Base-by-base conservation (phyloP, 2,329 filamentous ascomycete genomes). In the Neonectria magnoliae region DNA sequence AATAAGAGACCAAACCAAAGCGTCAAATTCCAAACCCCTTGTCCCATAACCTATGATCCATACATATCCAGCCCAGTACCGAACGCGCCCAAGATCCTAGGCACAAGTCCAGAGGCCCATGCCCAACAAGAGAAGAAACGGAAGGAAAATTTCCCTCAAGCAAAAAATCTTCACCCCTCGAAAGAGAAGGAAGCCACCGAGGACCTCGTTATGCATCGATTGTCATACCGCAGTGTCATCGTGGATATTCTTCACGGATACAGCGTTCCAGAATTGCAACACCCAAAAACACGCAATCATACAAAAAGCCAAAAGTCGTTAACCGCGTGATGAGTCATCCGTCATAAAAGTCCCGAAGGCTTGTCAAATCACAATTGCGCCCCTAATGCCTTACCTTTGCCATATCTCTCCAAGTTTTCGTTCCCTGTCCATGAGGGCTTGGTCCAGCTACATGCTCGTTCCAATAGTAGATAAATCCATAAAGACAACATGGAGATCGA, bases 151-250 rank as follows among this genome's bases (percentile, higher is more conserved):
- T 11, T 36, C 27, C 42, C n/a, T 45, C 16, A 33, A 52, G 11
- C 57, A 20, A 55, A 41, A 50, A 5, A 58, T 33, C 22, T 25
- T 33, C 29, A 31, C 13, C 41, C 31, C 7, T 42, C 42, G 3
- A 33, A 44, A 31, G 41, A 42, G 22, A 14, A 53, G 27, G 20
- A 33, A 47, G 42, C 44, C 41, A 42, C 33, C 44, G 25, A 36
- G 52, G 61, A 59, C 44, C 57, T 69, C 47, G 52, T 57, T 22
- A 60, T 53, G 36, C 64, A 67, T 65, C 52, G 53, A 61, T 54
- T 68, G 60, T 68, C 69, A 63, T 72, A 62, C 68, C 68, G 66
- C 71, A 71, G 59, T 66, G 59, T 62, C 68, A 64, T 71, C 62
- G 65, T 71, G 65, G 67, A 70, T 62, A 64, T 70, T 64, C 63